Percentiles rank a stretch among this genome's conserved stretches.
phyloP scores from a whole-genome alignment of 352 stramenopile species.

The Globisporangium abappressorium region DNA sequence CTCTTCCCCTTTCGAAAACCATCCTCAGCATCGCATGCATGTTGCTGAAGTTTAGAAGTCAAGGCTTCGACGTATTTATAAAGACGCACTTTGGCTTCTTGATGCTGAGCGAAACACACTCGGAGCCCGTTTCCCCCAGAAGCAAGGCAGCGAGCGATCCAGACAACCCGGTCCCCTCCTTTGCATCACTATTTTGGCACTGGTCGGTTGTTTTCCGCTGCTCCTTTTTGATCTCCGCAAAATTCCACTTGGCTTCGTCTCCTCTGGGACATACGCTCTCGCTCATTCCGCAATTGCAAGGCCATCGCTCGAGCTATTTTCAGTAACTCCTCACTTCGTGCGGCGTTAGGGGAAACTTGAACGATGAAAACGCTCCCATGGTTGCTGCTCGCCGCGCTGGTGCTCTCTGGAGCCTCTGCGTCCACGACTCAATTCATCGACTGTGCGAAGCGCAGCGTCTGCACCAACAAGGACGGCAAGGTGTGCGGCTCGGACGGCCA shows the following conservation, averaged over 20 bases:
- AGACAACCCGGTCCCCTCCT: neutral
- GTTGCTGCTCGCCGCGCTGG: slow-evolving; percentile 7
- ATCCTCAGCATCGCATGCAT: neutral
- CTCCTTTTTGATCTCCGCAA: neutral
- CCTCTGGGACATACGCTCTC: neutral
- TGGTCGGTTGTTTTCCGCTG: neutral
- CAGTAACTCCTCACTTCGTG: neutral
- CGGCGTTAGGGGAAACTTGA: neutral
- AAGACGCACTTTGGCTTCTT: neutral
- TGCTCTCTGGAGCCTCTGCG: neutral
- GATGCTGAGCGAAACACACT: too few species aligned
- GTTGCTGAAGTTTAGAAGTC: neutral
- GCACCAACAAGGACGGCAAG: slow-evolving; percentile 27
- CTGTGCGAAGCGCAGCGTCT: slow-evolving; percentile 15
- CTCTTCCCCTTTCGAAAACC: neutral
- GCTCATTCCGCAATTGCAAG: slow-evolving; percentile 1
- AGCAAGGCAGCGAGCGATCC: neutral
- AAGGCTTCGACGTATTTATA: neutral
- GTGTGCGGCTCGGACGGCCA: slow-evolving; percentile 54
- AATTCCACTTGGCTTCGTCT: neutral
- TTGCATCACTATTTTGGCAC: neutral
- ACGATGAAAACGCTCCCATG: slow-evolving; percentile 8
- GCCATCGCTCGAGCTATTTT: neutral
- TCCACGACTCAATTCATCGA: neutral
- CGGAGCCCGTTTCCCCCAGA: neutral